These are phyloP conservation scores for Apiospora aurea DNA, from an alignment of 2,329 filamentous ascomycete species.

Conservation along the genomic window DNA sequence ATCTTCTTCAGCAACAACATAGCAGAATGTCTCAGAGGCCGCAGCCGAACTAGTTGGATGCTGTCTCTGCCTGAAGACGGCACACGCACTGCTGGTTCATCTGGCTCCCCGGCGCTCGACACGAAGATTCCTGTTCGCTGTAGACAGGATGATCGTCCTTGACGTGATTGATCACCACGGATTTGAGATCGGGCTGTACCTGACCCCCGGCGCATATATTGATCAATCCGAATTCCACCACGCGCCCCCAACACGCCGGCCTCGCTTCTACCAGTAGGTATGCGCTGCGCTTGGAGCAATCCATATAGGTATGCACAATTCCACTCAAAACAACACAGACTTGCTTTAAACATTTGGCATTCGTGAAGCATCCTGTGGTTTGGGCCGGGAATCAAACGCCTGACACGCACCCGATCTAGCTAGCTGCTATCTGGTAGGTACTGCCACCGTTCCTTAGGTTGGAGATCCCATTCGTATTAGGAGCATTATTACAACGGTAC, in stretches of 20 bases:
- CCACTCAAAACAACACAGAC: too few relatives aligned
- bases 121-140: neutral
- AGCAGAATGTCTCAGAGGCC: slow-evolving; percentile 1
- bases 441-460: neutral
- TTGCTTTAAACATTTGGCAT: too few relatives aligned
- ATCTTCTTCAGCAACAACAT: slow-evolving; percentile 17
- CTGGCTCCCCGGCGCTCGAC: neutral
- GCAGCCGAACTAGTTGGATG: slow-evolving; percentile 8
- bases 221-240: too few relatives aligned
- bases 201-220: slow-evolving; percentile 6
- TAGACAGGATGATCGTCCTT: slow-evolving; percentile 9
- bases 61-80: slow-evolving; percentile 24
- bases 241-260: neutral
- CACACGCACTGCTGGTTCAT: neutral
- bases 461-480: neutral
- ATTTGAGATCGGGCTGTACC: neutral
- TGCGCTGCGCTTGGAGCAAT: too few relatives aligned
- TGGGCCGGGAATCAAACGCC: neutral
- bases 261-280: too few relatives aligned
- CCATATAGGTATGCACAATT: too few relatives aligned
- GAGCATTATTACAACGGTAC: slow-evolving; percentile 2
- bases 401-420: neutral
- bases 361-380: neutral
- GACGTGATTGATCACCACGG: slow-evolving; percentile 15
- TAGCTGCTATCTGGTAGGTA: neutral